Evolutionary conservation across 2,329 filamentous ascomycete genomes (phyloP).

Genomic region (Penicillium sp.): DNA sequence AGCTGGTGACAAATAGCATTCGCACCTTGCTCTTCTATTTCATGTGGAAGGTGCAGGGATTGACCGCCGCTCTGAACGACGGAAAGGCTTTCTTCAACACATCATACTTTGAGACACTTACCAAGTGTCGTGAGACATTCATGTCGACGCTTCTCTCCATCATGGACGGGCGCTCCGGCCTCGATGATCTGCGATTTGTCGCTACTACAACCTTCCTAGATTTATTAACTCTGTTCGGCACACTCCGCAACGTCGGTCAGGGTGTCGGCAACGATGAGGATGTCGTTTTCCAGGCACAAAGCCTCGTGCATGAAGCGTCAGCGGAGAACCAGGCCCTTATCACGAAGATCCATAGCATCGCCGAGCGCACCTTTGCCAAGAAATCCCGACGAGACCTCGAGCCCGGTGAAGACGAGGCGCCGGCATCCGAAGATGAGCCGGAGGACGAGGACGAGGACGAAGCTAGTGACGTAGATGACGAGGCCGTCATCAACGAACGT

Average conservation of each 20-base stretch:
- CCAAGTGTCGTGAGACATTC: slow-evolving; percentile 55
- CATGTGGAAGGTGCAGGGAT: slow-evolving; percentile 76
- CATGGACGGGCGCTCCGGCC: slow-evolving; percentile 47
- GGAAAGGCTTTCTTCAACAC: slow-evolving; percentile 55
- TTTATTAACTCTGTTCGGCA: slow-evolving; percentile 71
- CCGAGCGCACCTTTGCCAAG: slow-evolving; percentile 73
- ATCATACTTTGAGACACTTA: slow-evolving; percentile 63
- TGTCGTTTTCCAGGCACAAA: slow-evolving; percentile 52
- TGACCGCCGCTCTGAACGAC: slow-evolving; percentile 52
- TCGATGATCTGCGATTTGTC: slow-evolving; percentile 72
- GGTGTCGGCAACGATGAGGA: slow-evolving; percentile 40
- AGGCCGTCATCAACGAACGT: slow-evolving; percentile 47
- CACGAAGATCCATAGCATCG: slow-evolving; percentile 68
- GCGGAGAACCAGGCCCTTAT: slow-evolving; percentile 60
- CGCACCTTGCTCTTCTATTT: slow-evolving; percentile 81
- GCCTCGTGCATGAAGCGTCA: slow-evolving; percentile 65
- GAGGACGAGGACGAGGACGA: slow-evolving; percentile 44
- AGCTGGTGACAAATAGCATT: slow-evolving; percentile 69
- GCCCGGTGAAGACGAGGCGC: slow-evolving; percentile 64
- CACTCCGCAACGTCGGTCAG: slow-evolving; percentile 54
- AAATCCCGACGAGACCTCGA: slow-evolving; percentile 48
- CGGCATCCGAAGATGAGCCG: slow-evolving; percentile 59
- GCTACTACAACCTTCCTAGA: slow-evolving; percentile 76
- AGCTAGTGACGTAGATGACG: slow-evolving; percentile 27
- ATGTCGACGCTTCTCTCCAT: slow-evolving; percentile 47